Evolutionary conservation across 2,329 filamentous ascomycete genomes (phyloP).

Genomic region (Salinomyces thailandicus): DNA sequence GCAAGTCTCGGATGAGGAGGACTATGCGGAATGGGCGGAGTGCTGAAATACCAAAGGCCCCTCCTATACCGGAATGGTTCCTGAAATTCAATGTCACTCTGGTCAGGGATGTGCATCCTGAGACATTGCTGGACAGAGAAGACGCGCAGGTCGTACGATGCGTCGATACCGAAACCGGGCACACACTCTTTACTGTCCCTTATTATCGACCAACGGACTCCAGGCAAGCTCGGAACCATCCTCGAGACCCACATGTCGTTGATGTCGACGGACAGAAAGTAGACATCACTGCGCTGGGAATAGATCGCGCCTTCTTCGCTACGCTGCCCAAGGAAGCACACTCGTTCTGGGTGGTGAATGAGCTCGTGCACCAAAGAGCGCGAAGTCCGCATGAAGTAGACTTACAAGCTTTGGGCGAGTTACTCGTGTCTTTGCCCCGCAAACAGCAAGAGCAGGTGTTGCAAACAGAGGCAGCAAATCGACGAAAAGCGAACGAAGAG

Average conservation of each 20-base stretch:
- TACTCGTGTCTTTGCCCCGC: constrained; percentile 4
- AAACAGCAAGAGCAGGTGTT: constrained; percentile 7
- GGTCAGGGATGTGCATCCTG: constrained; percentile 3
- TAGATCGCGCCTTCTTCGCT: constrained; percentile 87
- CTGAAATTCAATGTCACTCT: constrained; percentile 27
- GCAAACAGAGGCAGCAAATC: background rate
- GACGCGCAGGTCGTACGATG: constrained; percentile 15
- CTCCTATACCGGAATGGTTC: constrained; percentile 30
- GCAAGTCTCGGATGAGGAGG: constrained; percentile 11
- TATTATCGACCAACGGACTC: constrained; percentile 10
- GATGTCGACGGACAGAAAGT: constrained; percentile 39
- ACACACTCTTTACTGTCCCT: constrained; percentile 22
- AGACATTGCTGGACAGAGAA: background rate
- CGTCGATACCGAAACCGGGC: constrained; percentile 22
- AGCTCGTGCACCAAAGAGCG: constrained; percentile 1
- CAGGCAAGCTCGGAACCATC: background rate
- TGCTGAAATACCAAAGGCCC: constrained; percentile 19
- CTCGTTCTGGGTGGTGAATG: background rate
- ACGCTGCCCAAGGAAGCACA: constrained; percentile 78
- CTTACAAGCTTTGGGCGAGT: constrained; percentile 2
- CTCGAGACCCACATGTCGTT: background rate
- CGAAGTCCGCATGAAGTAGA: background rate
- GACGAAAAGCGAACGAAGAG: background rate
- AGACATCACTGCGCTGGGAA: constrained; percentile 89
- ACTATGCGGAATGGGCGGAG: constrained; percentile 12